phyloP scores from a whole-genome alignment of 1,284 basidiomycete species.

The Xerocomus nothofagi region DNA sequence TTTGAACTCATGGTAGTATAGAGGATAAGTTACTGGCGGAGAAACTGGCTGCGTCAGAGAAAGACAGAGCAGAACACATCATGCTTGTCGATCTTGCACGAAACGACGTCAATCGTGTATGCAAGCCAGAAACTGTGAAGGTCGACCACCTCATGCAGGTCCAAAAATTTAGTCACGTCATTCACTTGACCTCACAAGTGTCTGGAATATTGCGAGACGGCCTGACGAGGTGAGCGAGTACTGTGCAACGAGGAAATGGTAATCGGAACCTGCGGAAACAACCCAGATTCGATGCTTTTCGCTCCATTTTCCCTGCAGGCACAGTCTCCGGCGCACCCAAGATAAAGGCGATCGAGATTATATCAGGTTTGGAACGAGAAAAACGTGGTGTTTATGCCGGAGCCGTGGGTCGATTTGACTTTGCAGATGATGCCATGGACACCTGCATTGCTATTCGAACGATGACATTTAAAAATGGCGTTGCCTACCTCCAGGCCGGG shows the following conservation, averaged over 20 bases:
- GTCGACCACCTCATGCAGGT: constrained; percentile 95
- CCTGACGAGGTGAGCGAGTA: constrained; percentile 64
- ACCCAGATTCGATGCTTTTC: constrained; percentile 92
- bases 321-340: constrained; percentile 99
- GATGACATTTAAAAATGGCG: constrained; percentile 95
- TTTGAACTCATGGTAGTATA: constrained; percentile 33
- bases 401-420: constrained; percentile 96
- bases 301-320: constrained; percentile 98
- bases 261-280: neutral
- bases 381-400: constrained; percentile 95
- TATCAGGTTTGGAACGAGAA: constrained; percentile 87
- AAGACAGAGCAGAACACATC: constrained; percentile 97
- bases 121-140: constrained; percentile 92
- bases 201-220: constrained; percentile 85
- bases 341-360: constrained; percentile 96
- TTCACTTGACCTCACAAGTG: constrained; percentile 95
- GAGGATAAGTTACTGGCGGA: constrained; percentile 86
- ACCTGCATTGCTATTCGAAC: constrained; percentile 99
- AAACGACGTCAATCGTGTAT: constrained; percentile 99
- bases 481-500: constrained; percentile 93
- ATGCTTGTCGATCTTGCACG: constrained; percentile 98
- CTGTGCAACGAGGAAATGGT: neutral
- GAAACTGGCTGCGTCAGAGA: constrained; percentile 80
- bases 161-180: constrained; percentile 98
- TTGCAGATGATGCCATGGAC: constrained; percentile 94